Base-by-base conservation (phyloP, 2,329 filamentous ascomycete species). In the Podosphaera xanthii region DNA sequence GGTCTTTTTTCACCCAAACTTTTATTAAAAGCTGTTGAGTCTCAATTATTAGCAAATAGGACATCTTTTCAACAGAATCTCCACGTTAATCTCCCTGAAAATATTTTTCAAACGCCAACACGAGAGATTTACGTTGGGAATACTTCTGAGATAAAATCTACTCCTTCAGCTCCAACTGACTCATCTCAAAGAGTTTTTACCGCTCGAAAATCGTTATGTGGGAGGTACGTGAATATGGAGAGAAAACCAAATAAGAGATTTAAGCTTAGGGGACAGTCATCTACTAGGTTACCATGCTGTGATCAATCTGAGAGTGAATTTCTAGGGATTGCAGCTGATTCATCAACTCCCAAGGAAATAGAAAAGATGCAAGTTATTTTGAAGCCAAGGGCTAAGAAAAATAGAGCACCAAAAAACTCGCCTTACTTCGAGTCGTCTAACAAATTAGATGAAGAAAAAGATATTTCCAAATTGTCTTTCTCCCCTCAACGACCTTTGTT, bases 341-440 rank as follows among this genome's bases (percentile, higher is more conserved):
- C 34, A 38, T 33, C 40, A 12, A 12, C n/a, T 44, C n/a, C 10
- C 7, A 55, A 34, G 38, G 12, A 3, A 55, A n/a, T 12, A 30
- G 14, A 35, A 35, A 55, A 30, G 38, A 22, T n/a, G 33, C 52
- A 38, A 55, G 9, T 38, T 35, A 55, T 55, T 38, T 55, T 12
- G 52, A 38, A 38, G 52, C 52, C 22, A n/a, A 59, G 38, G 31
- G 14, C 22, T 10, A 67, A 64, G 60, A n/a, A 58, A 9, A 65
- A 64, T 48, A 62, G 53, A 42, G 60, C 63, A 36, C 65, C 65
- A 36, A 58, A 62, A 9, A 68, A 69, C 58, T 70, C 68, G 7
- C 67, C 67, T 4, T 69, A 67, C 57, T 70, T 70, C 10, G 33
- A 35, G 9, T 57, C 61, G 31, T 36, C 10, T 36, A 33, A 60